Conservation (phyloP, 2,329 filamentous ascomycete species). For the Penicillium sp. region DNA sequence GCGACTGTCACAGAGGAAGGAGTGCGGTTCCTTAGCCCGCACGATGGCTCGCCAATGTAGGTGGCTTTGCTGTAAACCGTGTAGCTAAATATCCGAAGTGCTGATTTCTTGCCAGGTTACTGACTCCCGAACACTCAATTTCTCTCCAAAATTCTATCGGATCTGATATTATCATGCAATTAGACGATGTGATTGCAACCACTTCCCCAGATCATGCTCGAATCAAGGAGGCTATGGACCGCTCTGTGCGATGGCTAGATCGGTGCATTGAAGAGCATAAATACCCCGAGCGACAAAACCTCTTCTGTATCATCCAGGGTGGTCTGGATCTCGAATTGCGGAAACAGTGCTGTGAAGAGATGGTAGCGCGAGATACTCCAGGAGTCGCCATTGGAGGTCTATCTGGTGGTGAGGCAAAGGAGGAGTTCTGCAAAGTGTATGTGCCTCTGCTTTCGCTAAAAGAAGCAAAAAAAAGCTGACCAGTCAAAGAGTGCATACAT, state of each 20-base stretch:
- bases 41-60: slow-evolving; percentile 88
- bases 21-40: slow-evolving; percentile 91
- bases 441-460: background rate
- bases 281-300: slow-evolving; percentile 77
- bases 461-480: slow-evolving; percentile 2
- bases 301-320: slow-evolving; percentile 98
- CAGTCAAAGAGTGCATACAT: slow-evolving; percentile 63
- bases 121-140: slow-evolving; percentile 97
- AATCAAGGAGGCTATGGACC: slow-evolving; percentile 92
- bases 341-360: slow-evolving; percentile 75
- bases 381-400: slow-evolving; percentile 95
- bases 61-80: slow-evolving; percentile 10
- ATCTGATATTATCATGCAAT: slow-evolving; percentile 98
- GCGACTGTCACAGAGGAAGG: slow-evolving; percentile 94
- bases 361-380: slow-evolving; percentile 87
- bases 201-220: slow-evolving; percentile 84
- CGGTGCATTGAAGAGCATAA: slow-evolving; percentile 88
- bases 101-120: slow-evolving; percentile 55
- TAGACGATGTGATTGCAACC: slow-evolving; percentile 95
- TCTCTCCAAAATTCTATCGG: slow-evolving; percentile 94
- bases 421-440: slow-evolving; percentile 80
- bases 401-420: slow-evolving; percentile 91
- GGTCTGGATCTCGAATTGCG: slow-evolving; percentile 86
- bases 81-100: background rate
- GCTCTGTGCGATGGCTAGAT: slow-evolving; percentile 93